Base-by-base conservation (phyloP, 1,139 yeast species). In the Hemisphaericaspora xylanilytica region DNA sequence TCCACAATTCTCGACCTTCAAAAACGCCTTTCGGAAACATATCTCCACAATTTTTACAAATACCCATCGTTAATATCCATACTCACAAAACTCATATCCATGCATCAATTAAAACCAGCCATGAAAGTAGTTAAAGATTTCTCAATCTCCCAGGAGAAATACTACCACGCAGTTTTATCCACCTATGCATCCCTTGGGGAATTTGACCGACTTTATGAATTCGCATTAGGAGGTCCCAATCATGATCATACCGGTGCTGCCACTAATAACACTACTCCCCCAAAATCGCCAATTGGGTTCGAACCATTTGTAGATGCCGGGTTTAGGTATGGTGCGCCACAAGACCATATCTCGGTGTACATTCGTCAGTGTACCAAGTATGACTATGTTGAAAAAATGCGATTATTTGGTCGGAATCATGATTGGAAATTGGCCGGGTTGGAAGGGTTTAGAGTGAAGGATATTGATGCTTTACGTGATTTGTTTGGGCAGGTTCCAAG, bases 271-370 rank as follows among this genome's bases (percentile, higher is more conserved):
- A 53, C 55, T 26, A 45, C 50, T 1, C 40, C 46, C n/a, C 70
- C 72, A 40, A 80, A 76, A 49, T 75, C 94, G 1, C 88, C 90
- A 0, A 84, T 88, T 40, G 94, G 94, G 0, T 85, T 81, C 47
- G 73, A 72, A 45, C 80, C 83, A 2, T 80, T 88, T 47, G 84
- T 73, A 36, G 68, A 73, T 10, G 71, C 75, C 27, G 73, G 80
- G 24, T 49, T 79, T 33, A 67, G 67, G 21, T 65, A 74, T 25
- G 75, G 76, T 1, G 83, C 78, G 16, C 75, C 75, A 0, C 45
- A 51, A 29, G 56, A 57, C n/a, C 65, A 66, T 38, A 56, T 67
- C 8, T 58, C 72, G 1, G 51, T 56, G 4, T 70, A 68, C 42
- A 70, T 71, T 32, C 53, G 53, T 30, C 60, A 63, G 40, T 62